Conservation (phyloP, 2,329 filamentous ascomycete species). For the Sporothrix variecibatus region DNA sequence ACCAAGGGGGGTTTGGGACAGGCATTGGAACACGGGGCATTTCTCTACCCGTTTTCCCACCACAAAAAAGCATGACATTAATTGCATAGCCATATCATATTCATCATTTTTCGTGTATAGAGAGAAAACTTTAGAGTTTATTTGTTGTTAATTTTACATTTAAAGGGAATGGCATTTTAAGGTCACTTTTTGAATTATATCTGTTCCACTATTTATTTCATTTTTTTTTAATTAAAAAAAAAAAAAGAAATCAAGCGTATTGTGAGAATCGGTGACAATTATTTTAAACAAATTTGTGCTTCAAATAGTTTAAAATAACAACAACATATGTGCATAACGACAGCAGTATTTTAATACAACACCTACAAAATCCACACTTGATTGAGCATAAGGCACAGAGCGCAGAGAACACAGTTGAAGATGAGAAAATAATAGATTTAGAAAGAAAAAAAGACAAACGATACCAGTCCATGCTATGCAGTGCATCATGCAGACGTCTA, state of each 20-base stretch:
- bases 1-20: not conserved
- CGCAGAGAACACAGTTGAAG: not conserved
- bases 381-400: not conserved
- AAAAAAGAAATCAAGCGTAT: not conserved
- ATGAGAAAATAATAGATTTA: not conserved
- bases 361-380: not conserved
- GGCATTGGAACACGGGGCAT: not conserved
- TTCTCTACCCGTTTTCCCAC: not conserved
- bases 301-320: not conserved
- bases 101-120: constrained; percentile 8
- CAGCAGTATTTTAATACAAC: not conserved
- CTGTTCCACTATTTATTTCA: not conserved
- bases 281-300: no score
- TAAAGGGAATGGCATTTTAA: constrained; percentile 6
- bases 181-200: not conserved
- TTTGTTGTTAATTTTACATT: not conserved
- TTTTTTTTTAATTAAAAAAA: not conserved
- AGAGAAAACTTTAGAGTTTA: not conserved
- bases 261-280: no score
- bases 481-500: not conserved
- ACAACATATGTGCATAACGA: not conserved
- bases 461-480: constrained; percentile 6
- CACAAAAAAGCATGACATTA: constrained; percentile 6
- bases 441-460: not conserved
- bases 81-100: constrained; percentile 24